phyloP scores from a whole-genome alignment of 768 basidiomycete genomes.

The Astraeus odoratus region DNA sequence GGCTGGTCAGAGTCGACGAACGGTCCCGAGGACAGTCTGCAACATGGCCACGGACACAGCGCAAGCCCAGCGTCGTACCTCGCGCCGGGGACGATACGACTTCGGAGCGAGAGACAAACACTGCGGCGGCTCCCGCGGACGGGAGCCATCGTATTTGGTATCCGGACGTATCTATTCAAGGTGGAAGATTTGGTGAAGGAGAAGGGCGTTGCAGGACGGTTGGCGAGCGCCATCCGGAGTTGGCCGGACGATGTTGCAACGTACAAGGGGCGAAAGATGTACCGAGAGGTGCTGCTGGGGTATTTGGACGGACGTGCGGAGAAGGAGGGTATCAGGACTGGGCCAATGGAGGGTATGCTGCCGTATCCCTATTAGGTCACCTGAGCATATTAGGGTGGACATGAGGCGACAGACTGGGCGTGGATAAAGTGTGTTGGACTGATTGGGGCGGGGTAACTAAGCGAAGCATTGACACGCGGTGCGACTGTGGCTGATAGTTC shows the following conservation, averaged over 20 bases:
- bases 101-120: conserved; percentile 63
- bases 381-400: conserved; percentile 4
- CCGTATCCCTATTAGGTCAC: conserved; percentile 9
- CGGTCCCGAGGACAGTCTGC: conserved; percentile 45
- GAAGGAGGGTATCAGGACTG: conserved; percentile 2
- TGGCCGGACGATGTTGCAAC: conserved; percentile 56
- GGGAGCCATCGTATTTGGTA: conserved; percentile 63
- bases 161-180: conserved; percentile 57
- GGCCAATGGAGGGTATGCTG: not conserved
- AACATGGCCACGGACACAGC: conserved; percentile 23
- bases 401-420: too few relatives aligned
- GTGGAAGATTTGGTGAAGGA: conserved; percentile 47
- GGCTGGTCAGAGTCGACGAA: conserved; percentile 53
- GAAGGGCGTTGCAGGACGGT: conserved; percentile 49
- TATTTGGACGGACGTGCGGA: conserved; percentile 15
- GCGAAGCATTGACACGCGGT: conserved; percentile 8
- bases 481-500: too few relatives aligned
- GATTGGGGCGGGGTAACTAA: conserved; percentile 2
- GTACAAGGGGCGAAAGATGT: conserved; percentile 24
- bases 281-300: conserved; percentile 10
- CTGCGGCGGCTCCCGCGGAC: conserved; percentile 55
- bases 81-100: conserved; percentile 39
- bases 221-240: conserved; percentile 56
- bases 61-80: conserved; percentile 14
- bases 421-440: too few relatives aligned